A percentile compares a stretch with the other conserved stretches of the same genome.
Evolutionary conservation across 345 rosid species (phyloP).

Genomic region (Eucalyptus sp.): DNA sequence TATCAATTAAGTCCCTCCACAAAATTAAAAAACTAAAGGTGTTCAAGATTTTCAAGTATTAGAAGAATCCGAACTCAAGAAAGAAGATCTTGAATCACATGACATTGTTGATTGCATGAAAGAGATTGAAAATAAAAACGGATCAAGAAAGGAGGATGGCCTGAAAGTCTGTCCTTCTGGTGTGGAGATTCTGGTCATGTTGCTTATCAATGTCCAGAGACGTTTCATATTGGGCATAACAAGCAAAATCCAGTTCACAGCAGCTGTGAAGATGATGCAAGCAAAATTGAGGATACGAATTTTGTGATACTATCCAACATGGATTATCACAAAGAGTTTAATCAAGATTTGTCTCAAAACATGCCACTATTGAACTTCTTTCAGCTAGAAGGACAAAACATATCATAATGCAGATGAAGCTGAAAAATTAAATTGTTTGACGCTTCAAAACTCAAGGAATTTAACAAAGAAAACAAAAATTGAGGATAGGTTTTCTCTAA

Average conservation of each 20-base stretch:
- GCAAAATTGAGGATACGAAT: neutral
- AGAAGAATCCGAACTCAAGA: neutral
- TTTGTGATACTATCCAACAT: neutral
- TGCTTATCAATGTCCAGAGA: neutral
- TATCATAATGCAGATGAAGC: neutral
- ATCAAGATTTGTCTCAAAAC: neutral
- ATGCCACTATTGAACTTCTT: neutral
- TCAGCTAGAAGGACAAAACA: neutral
- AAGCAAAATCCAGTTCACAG: neutral
- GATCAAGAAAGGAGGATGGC: neutral
- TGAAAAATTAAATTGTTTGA: neutral
- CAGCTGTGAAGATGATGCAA: neutral
- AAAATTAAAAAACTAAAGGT: neutral
- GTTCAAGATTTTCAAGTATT: neutral
- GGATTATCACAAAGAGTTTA: neutral
- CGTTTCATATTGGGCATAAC: neutral
- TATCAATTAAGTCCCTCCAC: neutral
- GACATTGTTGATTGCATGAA: neutral
- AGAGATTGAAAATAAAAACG: neutral
- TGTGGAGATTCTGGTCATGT: neutral
- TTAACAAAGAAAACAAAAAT: neutral
- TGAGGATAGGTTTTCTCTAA: neutral
- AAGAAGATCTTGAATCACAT: neutral
- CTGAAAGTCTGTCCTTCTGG: neutral
- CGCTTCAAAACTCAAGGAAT: neutral